Evolutionary conservation across 139 green algal species (phyloP).

Genomic region (Chlorella sp.): DNA sequence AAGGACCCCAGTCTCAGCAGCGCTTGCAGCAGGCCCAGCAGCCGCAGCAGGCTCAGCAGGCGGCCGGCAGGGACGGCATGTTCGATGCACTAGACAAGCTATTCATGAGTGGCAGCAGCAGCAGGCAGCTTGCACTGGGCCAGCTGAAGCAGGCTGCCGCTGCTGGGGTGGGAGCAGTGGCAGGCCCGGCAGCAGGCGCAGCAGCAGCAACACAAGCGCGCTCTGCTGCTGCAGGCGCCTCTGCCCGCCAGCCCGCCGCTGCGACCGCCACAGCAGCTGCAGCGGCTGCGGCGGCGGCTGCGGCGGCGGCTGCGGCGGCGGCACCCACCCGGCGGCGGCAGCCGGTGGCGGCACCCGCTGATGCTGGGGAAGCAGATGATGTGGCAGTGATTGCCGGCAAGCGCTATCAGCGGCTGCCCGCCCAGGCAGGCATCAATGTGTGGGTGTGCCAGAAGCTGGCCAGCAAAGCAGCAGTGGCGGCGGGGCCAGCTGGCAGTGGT

Average conservation of each 20-base stretch:
- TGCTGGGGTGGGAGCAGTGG: not conserved
- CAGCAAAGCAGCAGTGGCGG: not conserved
- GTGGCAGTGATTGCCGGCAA: constrained; percentile 23
- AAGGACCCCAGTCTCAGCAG: not conserved
- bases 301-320: too few species aligned
- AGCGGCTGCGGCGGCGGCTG: not conserved
- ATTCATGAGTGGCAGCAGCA: constrained; percentile 25
- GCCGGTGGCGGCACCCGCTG: not conserved
- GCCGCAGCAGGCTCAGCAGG: not conserved
- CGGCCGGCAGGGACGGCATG: not conserved
- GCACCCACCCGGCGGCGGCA: not conserved
- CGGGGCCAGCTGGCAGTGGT: not conserved
- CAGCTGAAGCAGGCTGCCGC: not conserved
- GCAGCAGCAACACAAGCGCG: not conserved
- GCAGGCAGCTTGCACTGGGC: not conserved
- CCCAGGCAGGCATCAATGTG: constrained; percentile 8
- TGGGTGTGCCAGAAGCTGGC: constrained; percentile 28
- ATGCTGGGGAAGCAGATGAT: not conserved
- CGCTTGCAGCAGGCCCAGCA: not conserved
- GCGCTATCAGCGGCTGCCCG: not conserved
- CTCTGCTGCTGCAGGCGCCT: not conserved
- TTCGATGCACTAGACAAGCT: constrained; percentile 47
- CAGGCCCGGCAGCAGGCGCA: not conserved
- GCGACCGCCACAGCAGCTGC: not conserved
- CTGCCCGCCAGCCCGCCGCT: not conserved